A percentile compares a stretch with the other conserved stretches of the same genome.
These are phyloP conservation scores for Sparassis latifolia DNA, from an alignment of 1,284 basidiomycete species.

Conservation along the genomic window DNA sequence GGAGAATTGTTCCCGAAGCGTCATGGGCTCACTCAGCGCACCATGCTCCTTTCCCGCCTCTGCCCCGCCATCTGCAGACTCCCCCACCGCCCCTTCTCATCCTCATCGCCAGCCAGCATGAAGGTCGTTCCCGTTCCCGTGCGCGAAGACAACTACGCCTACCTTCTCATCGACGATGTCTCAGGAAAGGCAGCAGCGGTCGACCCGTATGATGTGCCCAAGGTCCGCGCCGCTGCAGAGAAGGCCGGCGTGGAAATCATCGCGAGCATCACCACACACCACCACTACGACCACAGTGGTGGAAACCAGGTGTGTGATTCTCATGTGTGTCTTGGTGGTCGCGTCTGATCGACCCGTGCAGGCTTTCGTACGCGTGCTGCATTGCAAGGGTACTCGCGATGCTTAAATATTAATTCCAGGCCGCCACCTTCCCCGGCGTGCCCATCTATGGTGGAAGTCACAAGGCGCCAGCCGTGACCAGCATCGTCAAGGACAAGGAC, in stretches of 20 bases:
- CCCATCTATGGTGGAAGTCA: constrained; percentile 85
- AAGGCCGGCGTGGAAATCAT: constrained; percentile 65
- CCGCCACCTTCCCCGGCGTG: constrained; percentile 51
- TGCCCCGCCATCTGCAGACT: not conserved
- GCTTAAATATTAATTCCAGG: constrained; percentile 31
- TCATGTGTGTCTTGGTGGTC: not conserved
- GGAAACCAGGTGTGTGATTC: constrained; percentile 58
- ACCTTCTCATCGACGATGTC: constrained; percentile 73
- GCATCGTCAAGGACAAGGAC: constrained; percentile 74
- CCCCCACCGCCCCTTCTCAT: constrained; percentile 15
- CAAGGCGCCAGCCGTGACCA: constrained; percentile 61
- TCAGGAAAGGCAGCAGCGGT: constrained; percentile 70
- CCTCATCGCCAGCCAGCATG: constrained; percentile 38
- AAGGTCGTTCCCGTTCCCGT: constrained; percentile 73
- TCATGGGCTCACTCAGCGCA: no score
- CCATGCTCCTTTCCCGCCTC: constrained; percentile 1
- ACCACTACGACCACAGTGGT: constrained; percentile 88
- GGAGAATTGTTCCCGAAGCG: no score
- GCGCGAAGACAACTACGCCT: constrained; percentile 84
- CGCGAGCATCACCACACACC: constrained; percentile 82
- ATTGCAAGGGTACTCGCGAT: constrained; percentile 1
- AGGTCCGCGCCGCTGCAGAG: constrained; percentile 65
- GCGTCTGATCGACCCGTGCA: no score
- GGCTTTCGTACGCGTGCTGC: constrained; percentile 10
- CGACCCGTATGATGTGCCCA: constrained; percentile 79